Base-by-base conservation (phyloP, 352 stramenopile genomes). In the Pythium brachiatum region DNA sequence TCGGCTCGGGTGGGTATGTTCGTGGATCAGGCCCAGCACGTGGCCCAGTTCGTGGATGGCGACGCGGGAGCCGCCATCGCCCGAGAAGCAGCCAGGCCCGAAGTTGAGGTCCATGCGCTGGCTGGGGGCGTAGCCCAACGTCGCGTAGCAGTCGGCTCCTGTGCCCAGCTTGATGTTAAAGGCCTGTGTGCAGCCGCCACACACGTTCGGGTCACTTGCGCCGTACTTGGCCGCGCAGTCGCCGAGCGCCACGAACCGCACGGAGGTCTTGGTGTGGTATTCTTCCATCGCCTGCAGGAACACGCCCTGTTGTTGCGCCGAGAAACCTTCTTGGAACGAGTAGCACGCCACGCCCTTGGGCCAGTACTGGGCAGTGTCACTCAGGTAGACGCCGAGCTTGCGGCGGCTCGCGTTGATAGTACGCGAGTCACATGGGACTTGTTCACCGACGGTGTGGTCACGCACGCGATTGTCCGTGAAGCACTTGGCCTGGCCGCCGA, bases 71-170 rank as follows among this genome's bases (percentile, higher is more conserved):
- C 75, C 72, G 6, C 72, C 69, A 60, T 79, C 66, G 48, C 73
- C 75, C 36, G 63, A 70, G 57, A 83, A 83, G 60, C 75, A 83
- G 21, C 60, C 64, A 11, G 60, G 31, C 12, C 73, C 69, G 52
- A 81, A 78, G 59, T 83, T 83, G 50, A 83, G 66, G 26, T 76
- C 62, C 73, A 80, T 79, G 39, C 63, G 63, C 43, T 69, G 56
- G 53, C 51, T 64, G 13, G 73, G 67, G 12, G 68, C 72, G 57
- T 79, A 83, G 13, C 75, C 75, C 36, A 83, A 64, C 39, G 72
- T 79, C 5, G 75, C 69, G 41, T 64, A 83, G 60, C 75, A 83
- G 60, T 75, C 66, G 50, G 41, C 41, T 48, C 63, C 70, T 4
- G 60, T 34, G 11, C 70, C 67, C 0, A 53, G 50, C 15, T 39